These are phyloP conservation scores for Reutealis trisperma DNA, from an alignment of 345 rosid genomes.

Conservation along the genomic window DNA sequence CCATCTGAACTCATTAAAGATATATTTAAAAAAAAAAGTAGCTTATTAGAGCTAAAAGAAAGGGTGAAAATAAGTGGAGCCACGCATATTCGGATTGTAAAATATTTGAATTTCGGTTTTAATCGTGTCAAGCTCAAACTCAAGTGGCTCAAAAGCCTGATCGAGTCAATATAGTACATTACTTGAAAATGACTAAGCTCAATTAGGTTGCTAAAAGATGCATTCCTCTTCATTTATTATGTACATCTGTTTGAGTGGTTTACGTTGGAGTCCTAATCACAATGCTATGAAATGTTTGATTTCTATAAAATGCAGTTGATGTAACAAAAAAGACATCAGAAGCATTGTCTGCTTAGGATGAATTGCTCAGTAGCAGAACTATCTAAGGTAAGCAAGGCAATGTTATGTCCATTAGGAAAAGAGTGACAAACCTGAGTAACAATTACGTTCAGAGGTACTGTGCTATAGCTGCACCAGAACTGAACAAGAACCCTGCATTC, in stretches of 20 bases:
- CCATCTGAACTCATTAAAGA: slow-evolving; percentile 55
- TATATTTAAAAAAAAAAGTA: slow-evolving; percentile 10
- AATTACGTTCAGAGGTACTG: slow-evolving; percentile 82
- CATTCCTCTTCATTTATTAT: too few relatives aligned
- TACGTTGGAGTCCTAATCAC: too few relatives aligned
- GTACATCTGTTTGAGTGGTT: too few relatives aligned
- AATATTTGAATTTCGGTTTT: too few relatives aligned
- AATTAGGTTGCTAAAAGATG: too few relatives aligned
- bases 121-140: too few relatives aligned
- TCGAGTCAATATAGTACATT: too few relatives aligned
- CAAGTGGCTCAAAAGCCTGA: too few relatives aligned
- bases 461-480: slow-evolving; percentile 95
- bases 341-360: neutral
- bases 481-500: slow-evolving; percentile 76
- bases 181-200: too few relatives aligned
- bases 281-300: neutral
- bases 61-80: too few relatives aligned
- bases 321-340: too few relatives aligned
- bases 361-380: neutral
- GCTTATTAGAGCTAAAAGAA: neutral
- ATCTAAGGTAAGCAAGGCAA: neutral
- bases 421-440: slow-evolving; percentile 69
- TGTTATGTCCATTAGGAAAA: neutral
- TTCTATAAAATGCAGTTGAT: neutral
- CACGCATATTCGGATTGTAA: too few relatives aligned